Conservation (phyloP, 2,329 filamentous ascomycete genomes). For the Beauveria caledonica region DNA sequence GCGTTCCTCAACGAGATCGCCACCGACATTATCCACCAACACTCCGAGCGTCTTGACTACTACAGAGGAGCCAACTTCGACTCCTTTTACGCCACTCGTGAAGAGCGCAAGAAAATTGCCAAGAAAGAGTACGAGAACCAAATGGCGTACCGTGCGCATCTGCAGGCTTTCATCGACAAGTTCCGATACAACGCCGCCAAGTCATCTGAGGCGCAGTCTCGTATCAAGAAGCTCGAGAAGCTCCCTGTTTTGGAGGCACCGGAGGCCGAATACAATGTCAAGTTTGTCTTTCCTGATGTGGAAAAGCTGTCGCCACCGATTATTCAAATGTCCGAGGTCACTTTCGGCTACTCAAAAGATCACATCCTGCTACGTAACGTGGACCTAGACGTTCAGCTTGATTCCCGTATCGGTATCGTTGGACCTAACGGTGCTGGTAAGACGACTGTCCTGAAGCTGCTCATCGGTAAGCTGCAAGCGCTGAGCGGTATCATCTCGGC, state of each 20-base stretch:
- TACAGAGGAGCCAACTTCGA: slow-evolving; percentile 98
- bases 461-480: slow-evolving; percentile 76
- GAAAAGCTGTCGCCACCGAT: slow-evolving; percentile 97
- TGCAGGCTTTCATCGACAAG: slow-evolving; percentile 98
- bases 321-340: slow-evolving; percentile 90
- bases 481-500: slow-evolving; percentile 76
- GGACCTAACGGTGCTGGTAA: slow-evolving; percentile 98
- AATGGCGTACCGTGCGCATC: slow-evolving; percentile 84
- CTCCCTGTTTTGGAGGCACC: slow-evolving; percentile 89
- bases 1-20: slow-evolving; percentile 98
- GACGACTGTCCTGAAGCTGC: slow-evolving; percentile 95
- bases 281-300: slow-evolving; percentile 95
- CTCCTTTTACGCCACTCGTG: slow-evolving; percentile 92
- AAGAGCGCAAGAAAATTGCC: slow-evolving; percentile 92
- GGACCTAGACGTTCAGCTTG: slow-evolving; percentile 92
- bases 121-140: slow-evolving; percentile 98
- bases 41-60: slow-evolving; percentile 95
- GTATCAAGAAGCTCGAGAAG: slow-evolving; percentile 97
- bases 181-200: slow-evolving; percentile 99
- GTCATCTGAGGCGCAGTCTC: slow-evolving; percentile 93
- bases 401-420: slow-evolving; percentile 98
- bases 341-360: slow-evolving; percentile 79
- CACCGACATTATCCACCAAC: slow-evolving; percentile 98
- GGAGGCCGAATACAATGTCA: slow-evolving; percentile 89
- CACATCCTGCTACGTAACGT: slow-evolving; percentile 75